Evolutionary conservation across 2,329 filamentous ascomycete species (phyloP).

Genomic region (Acarospora socialis): DNA sequence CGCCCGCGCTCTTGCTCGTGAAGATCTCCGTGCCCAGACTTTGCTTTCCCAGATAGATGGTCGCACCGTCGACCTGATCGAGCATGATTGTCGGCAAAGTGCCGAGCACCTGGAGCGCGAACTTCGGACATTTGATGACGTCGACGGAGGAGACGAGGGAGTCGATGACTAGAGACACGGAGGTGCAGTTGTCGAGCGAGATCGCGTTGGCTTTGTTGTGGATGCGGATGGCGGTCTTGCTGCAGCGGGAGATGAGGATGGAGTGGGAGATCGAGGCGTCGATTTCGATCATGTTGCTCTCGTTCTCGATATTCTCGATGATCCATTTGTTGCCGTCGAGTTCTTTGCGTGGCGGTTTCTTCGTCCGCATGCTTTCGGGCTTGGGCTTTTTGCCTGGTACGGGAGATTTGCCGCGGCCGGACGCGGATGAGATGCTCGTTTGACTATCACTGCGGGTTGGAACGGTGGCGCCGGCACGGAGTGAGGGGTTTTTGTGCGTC

Average conservation of each 20-base stretch:
- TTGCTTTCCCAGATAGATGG: conserved; percentile 72
- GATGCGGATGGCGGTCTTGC: conserved; percentile 76
- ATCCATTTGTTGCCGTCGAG: conserved; percentile 88
- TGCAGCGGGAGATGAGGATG: conserved; percentile 82
- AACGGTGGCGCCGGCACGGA: conserved; percentile 43
- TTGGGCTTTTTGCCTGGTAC: conserved; percentile 79
- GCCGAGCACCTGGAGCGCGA: conserved; percentile 84
- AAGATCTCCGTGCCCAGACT: conserved; percentile 70
- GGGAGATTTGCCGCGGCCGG: conserved; percentile 59
- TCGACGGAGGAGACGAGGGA: conserved; percentile 83
- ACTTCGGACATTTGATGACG: conserved; percentile 88
- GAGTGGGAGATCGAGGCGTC: conserved; percentile 73
- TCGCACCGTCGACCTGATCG: conserved; percentile 84
- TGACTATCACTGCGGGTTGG: conserved; percentile 43
- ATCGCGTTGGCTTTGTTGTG: conserved; percentile 95
- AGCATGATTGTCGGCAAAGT: conserved; percentile 75
- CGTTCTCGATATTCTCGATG: conserved; percentile 85
- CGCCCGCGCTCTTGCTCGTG: conserved; percentile 69
- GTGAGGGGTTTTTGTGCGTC: conserved; percentile 94
- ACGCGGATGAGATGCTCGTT: conserved; percentile 36
- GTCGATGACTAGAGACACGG: conserved; percentile 75
- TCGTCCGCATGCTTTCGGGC: conserved; percentile 69
- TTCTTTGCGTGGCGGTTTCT: conserved; percentile 67
- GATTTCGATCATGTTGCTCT: conserved; percentile 58
- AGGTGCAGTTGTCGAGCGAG: conserved; percentile 77